These are phyloP conservation scores for Trametes villosa DNA, from an alignment of 768 basidiomycete genomes.

Conservation along the genomic window DNA sequence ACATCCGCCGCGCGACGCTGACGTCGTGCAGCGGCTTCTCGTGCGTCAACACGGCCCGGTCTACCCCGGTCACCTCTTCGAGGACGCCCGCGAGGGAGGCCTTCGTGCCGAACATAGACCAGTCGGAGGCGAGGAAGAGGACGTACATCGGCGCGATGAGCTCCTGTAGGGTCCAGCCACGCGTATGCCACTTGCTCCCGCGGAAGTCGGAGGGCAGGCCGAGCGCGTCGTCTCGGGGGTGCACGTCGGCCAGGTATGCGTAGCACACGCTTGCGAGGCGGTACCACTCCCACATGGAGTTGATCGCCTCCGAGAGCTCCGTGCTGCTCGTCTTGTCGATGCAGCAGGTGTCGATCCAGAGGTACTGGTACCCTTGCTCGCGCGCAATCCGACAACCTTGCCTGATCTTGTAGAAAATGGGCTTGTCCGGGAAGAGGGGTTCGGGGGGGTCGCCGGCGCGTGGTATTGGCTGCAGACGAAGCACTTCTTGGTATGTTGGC, in stretches of 20 bases:
- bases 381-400: neutral
- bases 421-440: neutral
- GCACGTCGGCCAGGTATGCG: neutral
- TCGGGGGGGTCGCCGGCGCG: too few relatives aligned
- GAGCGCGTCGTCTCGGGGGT: neutral
- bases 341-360: slow-evolving; percentile 17
- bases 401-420: neutral
- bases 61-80: neutral
- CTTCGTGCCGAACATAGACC: slow-evolving; percentile 6
- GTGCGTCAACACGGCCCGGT: neutral
- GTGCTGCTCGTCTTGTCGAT: slow-evolving; percentile 13
- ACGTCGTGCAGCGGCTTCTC: neutral
- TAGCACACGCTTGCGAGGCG: neutral
- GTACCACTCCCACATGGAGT: too few relatives aligned
- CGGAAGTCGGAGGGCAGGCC: neutral
- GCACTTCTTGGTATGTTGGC: neutral
- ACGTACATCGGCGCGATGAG: neutral
- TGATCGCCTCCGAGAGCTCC: slow-evolving; percentile 12
- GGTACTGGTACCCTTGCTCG: neutral
- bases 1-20: slow-evolving; percentile 11
- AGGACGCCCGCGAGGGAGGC: neutral
- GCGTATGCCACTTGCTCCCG: neutral
- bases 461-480: neutral
- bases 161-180: too few relatives aligned
- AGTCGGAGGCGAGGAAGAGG: neutral